These are phyloP conservation scores for Xylaria longipes DNA, from an alignment of 495 filamentous ascomycete species.

Conservation along the genomic window DNA sequence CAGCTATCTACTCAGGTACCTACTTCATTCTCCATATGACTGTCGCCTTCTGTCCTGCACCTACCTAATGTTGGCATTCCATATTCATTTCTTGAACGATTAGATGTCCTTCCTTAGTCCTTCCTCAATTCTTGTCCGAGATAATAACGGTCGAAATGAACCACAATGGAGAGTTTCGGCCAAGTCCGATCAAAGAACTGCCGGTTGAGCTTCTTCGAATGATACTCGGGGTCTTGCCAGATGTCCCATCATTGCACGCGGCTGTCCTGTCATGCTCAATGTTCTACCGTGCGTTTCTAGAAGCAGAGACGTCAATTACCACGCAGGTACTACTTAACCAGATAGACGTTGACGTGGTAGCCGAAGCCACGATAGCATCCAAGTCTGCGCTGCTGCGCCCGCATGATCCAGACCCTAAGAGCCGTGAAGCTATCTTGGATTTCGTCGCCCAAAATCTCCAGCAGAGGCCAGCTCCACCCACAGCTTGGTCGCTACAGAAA, in stretches of 20 bases:
- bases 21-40: no score
- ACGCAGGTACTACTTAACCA: conserved; percentile 4
- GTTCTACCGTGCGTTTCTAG: background rate
- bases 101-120: no score
- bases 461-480: background rate
- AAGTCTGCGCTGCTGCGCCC: background rate
- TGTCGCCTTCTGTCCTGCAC: no score
- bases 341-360: background rate
- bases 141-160: conserved; percentile 7
- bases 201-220: background rate
- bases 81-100: no score
- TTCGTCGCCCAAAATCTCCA: background rate
- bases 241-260: background rate
- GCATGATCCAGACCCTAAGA: background rate
- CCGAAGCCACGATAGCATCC: background rate
- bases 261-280: conserved; percentile 5
- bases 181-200: background rate
- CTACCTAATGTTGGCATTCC: no score
- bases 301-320: background rate
- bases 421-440: background rate
- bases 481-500: background rate
- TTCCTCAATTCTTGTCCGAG: no score
- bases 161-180: background rate
- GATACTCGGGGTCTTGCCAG: background rate
- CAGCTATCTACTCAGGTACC: no score